Percentiles rank a stretch among this genome's conserved stretches.
phyloP scores from a whole-genome alignment of 176 grass and related monocot species.

The Aegilops longissima region DNA sequence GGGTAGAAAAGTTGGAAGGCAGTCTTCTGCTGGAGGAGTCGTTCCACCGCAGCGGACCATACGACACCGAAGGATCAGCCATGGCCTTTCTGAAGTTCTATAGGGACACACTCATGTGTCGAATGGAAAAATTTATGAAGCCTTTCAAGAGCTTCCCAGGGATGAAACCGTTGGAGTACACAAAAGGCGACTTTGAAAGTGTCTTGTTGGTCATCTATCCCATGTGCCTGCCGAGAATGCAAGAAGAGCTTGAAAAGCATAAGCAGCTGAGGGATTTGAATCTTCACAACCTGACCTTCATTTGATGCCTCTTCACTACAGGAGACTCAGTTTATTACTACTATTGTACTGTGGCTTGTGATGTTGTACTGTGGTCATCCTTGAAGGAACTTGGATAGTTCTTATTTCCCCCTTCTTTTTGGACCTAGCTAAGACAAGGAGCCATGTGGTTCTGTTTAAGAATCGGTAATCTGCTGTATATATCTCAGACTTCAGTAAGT shows the following conservation, averaged over 20 bases:
- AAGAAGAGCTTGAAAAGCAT: background rate
- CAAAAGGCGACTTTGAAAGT: background rate
- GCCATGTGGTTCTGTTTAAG: too few relatives aligned
- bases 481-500: too few relatives aligned
- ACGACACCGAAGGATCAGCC: background rate
- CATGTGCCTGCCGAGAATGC: background rate
- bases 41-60: background rate
- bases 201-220: background rate
- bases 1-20: background rate
- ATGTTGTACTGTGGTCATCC: too few relatives aligned
- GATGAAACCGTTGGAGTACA: background rate
- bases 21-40: background rate
- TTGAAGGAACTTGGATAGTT: too few relatives aligned
- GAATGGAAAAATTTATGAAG: background rate
- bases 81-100: background rate
- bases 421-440: too few relatives aligned
- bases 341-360: too few relatives aligned
- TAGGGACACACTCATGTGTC: background rate
- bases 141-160: background rate
- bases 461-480: too few relatives aligned
- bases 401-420: too few relatives aligned
- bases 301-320: background rate
- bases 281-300: background rate
- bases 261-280: background rate
- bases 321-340: too few relatives aligned